A percentile compares a stretch with the other conserved stretches of the same genome.
These are phyloP conservation scores for Eucalyptus regnans DNA, from an alignment of 345 rosid genomes.

Conservation along the genomic window DNA sequence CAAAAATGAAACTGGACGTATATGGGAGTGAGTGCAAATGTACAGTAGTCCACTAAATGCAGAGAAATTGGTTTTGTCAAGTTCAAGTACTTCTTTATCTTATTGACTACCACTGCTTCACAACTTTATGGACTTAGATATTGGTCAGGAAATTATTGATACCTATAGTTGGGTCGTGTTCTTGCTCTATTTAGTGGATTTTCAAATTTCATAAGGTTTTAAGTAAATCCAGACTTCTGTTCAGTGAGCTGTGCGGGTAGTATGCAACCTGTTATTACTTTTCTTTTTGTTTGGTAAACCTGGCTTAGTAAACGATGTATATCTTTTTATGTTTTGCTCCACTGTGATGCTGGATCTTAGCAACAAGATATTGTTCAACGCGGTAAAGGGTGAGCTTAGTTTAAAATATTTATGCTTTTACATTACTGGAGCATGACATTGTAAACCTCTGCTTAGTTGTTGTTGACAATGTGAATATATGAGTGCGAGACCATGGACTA, in stretches of 20 bases:
- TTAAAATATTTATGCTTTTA: neutral
- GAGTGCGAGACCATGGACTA: neutral
- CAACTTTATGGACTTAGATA: neutral
- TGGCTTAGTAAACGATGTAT: neutral
- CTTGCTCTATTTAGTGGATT: neutral
- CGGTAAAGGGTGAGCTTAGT: slow-evolving; percentile 24
- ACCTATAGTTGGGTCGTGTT: neutral
- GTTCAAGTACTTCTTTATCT: neutral
- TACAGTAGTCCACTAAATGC: neutral
- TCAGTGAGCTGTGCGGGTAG: neutral
- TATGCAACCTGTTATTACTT: neutral
- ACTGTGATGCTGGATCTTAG: slow-evolving; percentile 36
- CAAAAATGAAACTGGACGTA: neutral
- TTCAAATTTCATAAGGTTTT: neutral
- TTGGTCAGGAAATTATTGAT: neutral
- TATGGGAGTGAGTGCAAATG: neutral
- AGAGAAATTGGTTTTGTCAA: neutral
- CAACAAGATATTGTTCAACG: slow-evolving; percentile 38
- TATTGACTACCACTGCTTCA: neutral
- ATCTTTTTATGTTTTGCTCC: neutral
- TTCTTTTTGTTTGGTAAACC: neutral
- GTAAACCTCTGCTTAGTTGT: no score
- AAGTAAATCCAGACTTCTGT: neutral
- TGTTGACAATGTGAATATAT: neutral
- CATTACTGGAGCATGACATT: neutral